Evolutionary conservation across 1,139 yeast genomes (phyloP), one percentile per base, ranked within the genome.

Genomic region (Debaryomycetaceae sp.): DNA sequence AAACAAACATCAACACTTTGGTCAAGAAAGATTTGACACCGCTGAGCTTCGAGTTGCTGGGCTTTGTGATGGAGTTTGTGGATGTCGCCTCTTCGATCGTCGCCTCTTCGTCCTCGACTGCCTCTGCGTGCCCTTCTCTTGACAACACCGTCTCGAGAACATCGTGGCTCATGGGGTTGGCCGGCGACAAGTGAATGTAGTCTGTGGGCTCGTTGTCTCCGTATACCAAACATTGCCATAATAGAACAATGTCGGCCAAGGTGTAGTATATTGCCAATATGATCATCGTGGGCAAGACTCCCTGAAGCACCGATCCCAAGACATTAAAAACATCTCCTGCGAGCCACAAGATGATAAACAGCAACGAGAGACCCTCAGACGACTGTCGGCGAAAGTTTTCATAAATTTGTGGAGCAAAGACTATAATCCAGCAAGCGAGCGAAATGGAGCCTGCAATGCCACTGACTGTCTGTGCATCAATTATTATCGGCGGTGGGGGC

Each of bases 401-500:
- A 63, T 89, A 91, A 39, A 93, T 85, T 62, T 93, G 99, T 13
- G 99, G 99, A 36, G 96, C 95, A 72, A 93, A 93, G 23, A 93
- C 98, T 44, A 93, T 90, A 50, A 93, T 86, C 99, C 99, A 93
- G 63, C 98, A 93, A 17, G 97, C 96, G 38, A 93, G 79, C 14
- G 98, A 91, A 40, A 93, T 88, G 23, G 96, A 86, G 56, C 97
- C 97, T 22, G 93, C 80, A 49, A 89, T 86, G 5, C 96, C 96
- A 59, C 95, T 85, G 36, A 89, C 81, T 8, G 88, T 87, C 54
- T 82, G 81, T n/a, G 89, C 83, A 55, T 84, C 87, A 46, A 87
- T 68, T 34, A 78, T 74, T 31, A 84, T 79, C 9, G 89, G 87
- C 29, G 85, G 84, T 40, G 85, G 84, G 36, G 83, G 83, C 39